These are phyloP conservation scores for Mycena indigotica DNA, from an alignment of 768 basidiomycete species.

Conservation along the genomic window DNA sequence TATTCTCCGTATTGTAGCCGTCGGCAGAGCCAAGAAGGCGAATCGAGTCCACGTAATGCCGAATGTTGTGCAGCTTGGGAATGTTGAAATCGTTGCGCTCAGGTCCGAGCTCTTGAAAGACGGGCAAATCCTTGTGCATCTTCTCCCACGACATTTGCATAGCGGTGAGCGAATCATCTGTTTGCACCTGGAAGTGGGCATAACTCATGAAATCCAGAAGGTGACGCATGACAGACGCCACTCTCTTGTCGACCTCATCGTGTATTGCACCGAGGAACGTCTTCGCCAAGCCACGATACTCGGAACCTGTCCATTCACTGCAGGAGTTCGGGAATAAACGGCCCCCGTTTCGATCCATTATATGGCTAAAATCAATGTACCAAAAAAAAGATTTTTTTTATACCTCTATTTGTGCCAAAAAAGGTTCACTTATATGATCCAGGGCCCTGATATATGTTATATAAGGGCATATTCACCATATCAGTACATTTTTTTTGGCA, in stretches of 20 bases:
- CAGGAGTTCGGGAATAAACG: too few species aligned
- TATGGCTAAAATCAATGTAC: too few species aligned
- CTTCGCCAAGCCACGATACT: neutral
- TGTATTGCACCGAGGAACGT: conserved; percentile 5
- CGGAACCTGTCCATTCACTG: neutral
- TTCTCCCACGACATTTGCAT: neutral
- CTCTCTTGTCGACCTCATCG: neutral
- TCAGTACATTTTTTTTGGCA: too few species aligned
- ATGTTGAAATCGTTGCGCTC: conserved; percentile 38
- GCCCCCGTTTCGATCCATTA: too few species aligned
- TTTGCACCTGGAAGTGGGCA: neutral
- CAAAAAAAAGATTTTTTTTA: too few species aligned
- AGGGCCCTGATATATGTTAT: too few species aligned
- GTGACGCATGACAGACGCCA: neutral
- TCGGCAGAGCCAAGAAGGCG: conserved; percentile 23
- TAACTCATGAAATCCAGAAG: conserved; percentile 4
- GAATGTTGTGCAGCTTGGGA: neutral
- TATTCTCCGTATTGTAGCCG: neutral
- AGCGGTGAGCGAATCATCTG: neutral
- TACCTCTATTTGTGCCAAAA: too few species aligned
- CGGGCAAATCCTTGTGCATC: conserved; percentile 4
- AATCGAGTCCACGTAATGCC: conserved; percentile 32
- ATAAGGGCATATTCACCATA: too few species aligned
- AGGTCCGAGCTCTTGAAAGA: conserved; percentile 23
- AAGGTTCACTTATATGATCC: too few species aligned